Base-by-base conservation (phyloP, 768 basidiomycete species). In the Boletus sensibilis region DNA sequence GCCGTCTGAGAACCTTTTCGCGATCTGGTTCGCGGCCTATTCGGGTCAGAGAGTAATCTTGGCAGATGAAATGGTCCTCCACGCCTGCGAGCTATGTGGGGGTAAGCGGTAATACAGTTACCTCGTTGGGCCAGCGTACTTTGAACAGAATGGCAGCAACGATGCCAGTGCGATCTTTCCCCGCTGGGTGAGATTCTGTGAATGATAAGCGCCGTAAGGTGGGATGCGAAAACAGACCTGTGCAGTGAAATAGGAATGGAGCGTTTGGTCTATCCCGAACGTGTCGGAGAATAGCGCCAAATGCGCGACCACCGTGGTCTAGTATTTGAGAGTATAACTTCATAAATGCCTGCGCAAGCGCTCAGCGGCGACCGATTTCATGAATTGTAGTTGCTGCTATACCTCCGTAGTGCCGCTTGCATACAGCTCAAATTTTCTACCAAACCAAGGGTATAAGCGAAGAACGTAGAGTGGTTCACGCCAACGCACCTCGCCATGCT, bases 371-470 rank as follows among this genome's bases (percentile, higher is more conserved):
- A 42, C 16, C 8, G 40, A 25, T 42, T 39, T 23, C 16, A 20
- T n/a, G 23, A 25, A 20, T 42, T 27, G 43, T 9, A 12, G 13
- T 52, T 50, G 1, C 20, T 23, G n/a, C 21, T 61, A 46, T 62
- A 86, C 90, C 78, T 92, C 90, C 21, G 82, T 89, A 68, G 88
- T 90, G 12, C 86, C 90, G 62, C 84, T 87, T 27, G 90, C 87
- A 56, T 92, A 92, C 20, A 92, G 70, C 59, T 86, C 81, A 63
- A 84, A 71, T 55, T 50, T 58, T 55, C 65, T 64, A 64, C 65
- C 65, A 53, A 37, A 53, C 18, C 9, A n/a, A 47, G 70, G 58
- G 41, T 46, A 4, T 27, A 39, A 40, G 39, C 35, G 31, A 50
- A 11, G 35, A 39, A 38, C 21, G 23, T 7, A 4, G 41, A 13